phyloP scores from a whole-genome alignment of 164 flowering plant genomes.

The Tetrastigma voinierianum region DNA sequence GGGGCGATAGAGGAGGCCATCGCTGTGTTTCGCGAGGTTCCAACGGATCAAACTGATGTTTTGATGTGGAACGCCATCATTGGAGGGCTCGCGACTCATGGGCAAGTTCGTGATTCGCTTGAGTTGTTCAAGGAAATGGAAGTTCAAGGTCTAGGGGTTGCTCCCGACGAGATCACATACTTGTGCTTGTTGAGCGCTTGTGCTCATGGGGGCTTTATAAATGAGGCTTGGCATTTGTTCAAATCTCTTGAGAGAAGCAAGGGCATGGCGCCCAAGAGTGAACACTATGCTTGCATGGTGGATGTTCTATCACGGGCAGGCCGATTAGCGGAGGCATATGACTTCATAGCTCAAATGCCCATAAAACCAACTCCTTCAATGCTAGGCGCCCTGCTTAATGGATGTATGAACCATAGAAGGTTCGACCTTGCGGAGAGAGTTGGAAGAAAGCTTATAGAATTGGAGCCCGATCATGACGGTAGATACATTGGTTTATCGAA shows the following conservation, averaged over 20 bases:
- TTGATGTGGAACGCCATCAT: conserved; percentile 85
- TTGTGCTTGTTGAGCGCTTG: conserved; percentile 77
- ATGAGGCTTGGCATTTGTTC: conserved; percentile 67
- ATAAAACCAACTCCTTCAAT: conserved; percentile 65
- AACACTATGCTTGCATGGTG: conserved; percentile 89
- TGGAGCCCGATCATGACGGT: conserved; percentile 87
- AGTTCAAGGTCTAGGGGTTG: conserved; percentile 31
- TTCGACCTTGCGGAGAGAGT: conserved; percentile 69
- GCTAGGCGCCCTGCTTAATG: conserved; percentile 75
- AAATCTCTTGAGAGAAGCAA: conserved; percentile 34
- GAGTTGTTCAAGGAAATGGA: conserved; percentile 63
- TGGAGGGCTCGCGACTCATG: conserved; percentile 84
- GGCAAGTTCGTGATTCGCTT: conserved; percentile 50
- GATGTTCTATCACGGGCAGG: conserved; percentile 80
- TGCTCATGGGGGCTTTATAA: conserved; percentile 83
- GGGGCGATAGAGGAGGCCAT: conserved; percentile 84
- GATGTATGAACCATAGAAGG: conserved; percentile 66
- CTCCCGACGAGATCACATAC: conserved; percentile 85
- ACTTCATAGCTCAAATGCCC: conserved; percentile 60
- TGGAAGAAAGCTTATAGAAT: conserved; percentile 63
- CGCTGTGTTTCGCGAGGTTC: conserved; percentile 43
- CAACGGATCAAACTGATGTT: conserved; percentile 46
- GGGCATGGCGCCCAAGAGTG: conserved; percentile 60
- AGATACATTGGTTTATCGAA: conserved; percentile 82
- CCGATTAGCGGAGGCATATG: conserved; percentile 51